Percentiles rank a stretch among this genome's conserved stretches.
phyloP scores from a whole-genome alignment of 495 filamentous ascomycete species.

The Tuber melanosporum region DNA sequence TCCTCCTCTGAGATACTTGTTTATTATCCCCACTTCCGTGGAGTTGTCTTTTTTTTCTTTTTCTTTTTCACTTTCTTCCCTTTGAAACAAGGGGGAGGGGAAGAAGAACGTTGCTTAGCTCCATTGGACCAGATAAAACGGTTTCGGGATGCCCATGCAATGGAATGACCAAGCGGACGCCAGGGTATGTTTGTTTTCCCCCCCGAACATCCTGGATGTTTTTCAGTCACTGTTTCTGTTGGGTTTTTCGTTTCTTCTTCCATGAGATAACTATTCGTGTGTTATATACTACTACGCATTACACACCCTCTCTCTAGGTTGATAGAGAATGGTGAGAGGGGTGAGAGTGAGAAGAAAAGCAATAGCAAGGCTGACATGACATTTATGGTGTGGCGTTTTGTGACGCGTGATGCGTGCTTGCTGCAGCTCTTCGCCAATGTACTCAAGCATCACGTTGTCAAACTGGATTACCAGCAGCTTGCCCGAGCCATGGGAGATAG shows the following conservation, averaged over 20 bases:
- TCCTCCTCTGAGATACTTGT: not conserved
- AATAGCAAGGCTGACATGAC: not conserved
- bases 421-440: slow-evolving; percentile 40
- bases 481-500: slow-evolving; percentile 38
- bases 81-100: not conserved
- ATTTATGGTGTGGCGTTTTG: not conserved
- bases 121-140: not conserved
- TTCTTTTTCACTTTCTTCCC: not conserved
- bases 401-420: not conserved
- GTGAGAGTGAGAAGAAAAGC: not conserved
- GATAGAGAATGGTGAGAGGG: not conserved
- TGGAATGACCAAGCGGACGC: slow-evolving; percentile 42
- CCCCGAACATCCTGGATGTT: not conserved
- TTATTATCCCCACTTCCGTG: not conserved
- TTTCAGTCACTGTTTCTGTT: not conserved
- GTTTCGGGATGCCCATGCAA: slow-evolving; percentile 38
- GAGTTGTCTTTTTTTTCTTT: not conserved
- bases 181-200: slow-evolving; percentile 16
- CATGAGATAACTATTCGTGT: not conserved
- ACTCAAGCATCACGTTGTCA: slow-evolving; percentile 39
- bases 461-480: slow-evolving; percentile 37
- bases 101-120: not conserved
- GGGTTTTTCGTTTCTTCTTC: not conserved
- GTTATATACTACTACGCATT: not conserved
- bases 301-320: not conserved